Evolutionary conservation across 139 green algal species (phyloP).

Genomic region (Nannochloris sp.): DNA sequence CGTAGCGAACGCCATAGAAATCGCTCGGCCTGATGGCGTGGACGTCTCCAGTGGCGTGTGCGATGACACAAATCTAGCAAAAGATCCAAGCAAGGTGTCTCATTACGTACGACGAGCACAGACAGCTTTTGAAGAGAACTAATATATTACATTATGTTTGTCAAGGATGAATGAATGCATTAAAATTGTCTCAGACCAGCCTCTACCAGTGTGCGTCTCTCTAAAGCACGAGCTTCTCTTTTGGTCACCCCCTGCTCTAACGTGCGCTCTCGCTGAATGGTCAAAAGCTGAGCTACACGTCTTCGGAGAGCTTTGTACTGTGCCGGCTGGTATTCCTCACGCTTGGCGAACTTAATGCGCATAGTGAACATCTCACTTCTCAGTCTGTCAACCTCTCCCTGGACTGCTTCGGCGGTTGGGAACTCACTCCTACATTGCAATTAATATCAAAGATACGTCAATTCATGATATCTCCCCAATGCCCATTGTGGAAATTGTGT

Average conservation of each 20-base stretch:
- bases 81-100: constrained; percentile 33
- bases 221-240: constrained; percentile 15
- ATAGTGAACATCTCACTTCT: constrained; percentile 43
- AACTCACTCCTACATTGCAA: constrained; percentile 3
- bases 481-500: too few relatives aligned
- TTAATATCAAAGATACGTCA: neutral
- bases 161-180: neutral
- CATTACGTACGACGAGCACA: constrained; percentile 24
- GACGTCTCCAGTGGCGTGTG: constrained; percentile 78
- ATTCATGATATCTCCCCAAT: too few relatives aligned
- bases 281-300: constrained; percentile 40
- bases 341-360: constrained; percentile 43
- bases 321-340: constrained; percentile 21
- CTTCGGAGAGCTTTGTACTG: constrained; percentile 7
- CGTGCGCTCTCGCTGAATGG: constrained; percentile 32
- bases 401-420: constrained; percentile 27
- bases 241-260: constrained; percentile 28
- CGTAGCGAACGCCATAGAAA: constrained; percentile 51
- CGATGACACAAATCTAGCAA: constrained; percentile 42
- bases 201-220: constrained; percentile 21
- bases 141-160: neutral
- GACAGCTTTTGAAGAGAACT: constrained; percentile 9
- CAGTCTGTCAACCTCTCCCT: constrained; percentile 25
- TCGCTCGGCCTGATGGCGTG: constrained; percentile 47
- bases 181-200: constrained; percentile 26